Conservation (phyloP, 2,329 filamentous ascomycete genomes). For the Celoporthe dispersa region DNA sequence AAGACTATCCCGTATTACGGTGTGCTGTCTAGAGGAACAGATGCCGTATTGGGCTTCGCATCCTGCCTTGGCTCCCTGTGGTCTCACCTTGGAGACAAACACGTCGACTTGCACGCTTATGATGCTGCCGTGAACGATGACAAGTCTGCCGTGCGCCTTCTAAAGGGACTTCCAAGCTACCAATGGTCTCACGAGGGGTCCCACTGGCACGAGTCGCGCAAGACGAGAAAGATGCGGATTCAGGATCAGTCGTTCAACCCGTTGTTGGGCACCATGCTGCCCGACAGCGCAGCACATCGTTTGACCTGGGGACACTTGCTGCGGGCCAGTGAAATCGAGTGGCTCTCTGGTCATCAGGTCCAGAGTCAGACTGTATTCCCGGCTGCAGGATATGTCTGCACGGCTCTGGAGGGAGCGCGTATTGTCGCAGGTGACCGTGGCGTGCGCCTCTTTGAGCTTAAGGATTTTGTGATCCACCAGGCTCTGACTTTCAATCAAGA, state of each 20-base stretch:
- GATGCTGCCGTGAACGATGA: conserved; percentile 7
- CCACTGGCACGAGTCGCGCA: conserved; percentile 26
- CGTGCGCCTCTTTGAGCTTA: conserved; percentile 26
- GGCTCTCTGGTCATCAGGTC: conserved; percentile 44
- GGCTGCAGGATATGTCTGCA: conserved; percentile 32
- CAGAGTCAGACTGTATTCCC: conserved; percentile 45
- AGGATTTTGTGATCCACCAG: conserved; percentile 11
- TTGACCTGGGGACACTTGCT: conserved; percentile 36
- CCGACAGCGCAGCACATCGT: conserved; percentile 17
- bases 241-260: conserved; percentile 13
- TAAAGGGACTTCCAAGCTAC: conserved; percentile 25
- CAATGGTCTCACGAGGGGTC: conserved; percentile 20
- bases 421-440: not conserved
- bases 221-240: conserved; percentile 6
- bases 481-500: conserved; percentile 7
- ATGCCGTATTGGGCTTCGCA: conserved; percentile 31
- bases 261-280: conserved; percentile 10
- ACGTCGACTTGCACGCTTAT: conserved; percentile 19
- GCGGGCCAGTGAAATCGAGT: conserved; percentile 37
- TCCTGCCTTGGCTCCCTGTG: conserved; percentile 30
- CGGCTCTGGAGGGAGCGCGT: conserved; percentile 31
- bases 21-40: conserved; percentile 29
- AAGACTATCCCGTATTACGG: conserved; percentile 35
- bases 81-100: conserved; percentile 12
- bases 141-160: conserved; percentile 7